phyloP scores from a whole-genome alignment of 2,329 filamentous ascomycete species.

The Aspergillus calidoustus region DNA sequence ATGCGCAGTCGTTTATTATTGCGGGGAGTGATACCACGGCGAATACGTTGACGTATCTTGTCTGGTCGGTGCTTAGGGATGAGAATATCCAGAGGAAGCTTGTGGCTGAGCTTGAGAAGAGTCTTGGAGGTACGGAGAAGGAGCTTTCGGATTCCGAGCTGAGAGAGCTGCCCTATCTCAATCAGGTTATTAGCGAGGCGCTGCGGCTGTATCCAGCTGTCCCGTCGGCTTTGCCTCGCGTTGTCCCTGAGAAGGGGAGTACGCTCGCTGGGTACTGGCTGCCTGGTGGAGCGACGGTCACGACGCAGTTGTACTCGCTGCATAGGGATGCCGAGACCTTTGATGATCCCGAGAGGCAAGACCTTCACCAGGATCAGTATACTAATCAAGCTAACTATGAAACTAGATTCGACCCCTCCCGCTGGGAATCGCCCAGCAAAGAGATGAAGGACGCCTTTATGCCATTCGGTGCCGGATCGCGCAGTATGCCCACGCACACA shows the following conservation, averaged over 20 bases:
- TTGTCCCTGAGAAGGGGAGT: slow-evolving; percentile 53
- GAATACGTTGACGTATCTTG: slow-evolving; percentile 53
- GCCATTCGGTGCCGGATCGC: slow-evolving; percentile 70
- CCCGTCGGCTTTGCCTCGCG: slow-evolving; percentile 59
- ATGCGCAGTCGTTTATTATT: slow-evolving; percentile 53
- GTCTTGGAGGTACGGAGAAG: neutral
- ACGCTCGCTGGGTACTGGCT: slow-evolving; percentile 48
- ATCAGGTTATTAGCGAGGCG: slow-evolving; percentile 64
- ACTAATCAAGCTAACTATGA: neutral
- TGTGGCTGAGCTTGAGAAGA: slow-evolving; percentile 23
- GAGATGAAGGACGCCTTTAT: slow-evolving; percentile 63
- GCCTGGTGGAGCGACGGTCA: slow-evolving; percentile 58
- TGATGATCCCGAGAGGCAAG: slow-evolving; percentile 54
- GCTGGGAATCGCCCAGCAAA: slow-evolving; percentile 32
- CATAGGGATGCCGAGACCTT: slow-evolving; percentile 60
- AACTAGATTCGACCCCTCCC: slow-evolving; percentile 36
- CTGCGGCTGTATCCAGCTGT: slow-evolving; percentile 62
- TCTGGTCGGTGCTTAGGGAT: slow-evolving; percentile 29
- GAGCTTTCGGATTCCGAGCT: slow-evolving; percentile 44
- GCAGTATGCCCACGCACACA: slow-evolving; percentile 45
- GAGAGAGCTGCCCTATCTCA: slow-evolving; percentile 57
- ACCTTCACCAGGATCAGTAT: neutral
- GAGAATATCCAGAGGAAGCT: slow-evolving; percentile 22
- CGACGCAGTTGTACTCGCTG: slow-evolving; percentile 59
- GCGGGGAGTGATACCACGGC: slow-evolving; percentile 60